Conservation (phyloP, 768 basidiomycete species). For the Calvatia gigantea region DNA sequence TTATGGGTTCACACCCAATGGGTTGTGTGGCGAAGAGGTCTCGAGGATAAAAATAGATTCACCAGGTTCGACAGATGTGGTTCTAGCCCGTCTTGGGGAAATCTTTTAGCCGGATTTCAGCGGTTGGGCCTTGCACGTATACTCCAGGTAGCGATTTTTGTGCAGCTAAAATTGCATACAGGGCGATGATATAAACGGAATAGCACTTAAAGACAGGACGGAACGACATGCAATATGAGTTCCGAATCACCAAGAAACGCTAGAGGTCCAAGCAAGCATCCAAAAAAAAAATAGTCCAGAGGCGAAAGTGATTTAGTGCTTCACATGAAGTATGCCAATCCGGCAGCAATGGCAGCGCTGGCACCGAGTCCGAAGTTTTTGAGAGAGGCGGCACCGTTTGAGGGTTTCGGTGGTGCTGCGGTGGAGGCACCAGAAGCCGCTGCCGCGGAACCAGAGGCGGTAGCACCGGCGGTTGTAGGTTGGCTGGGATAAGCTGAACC, state of each 20-base stretch:
- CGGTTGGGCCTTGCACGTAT: too few species aligned
- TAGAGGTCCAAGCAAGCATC: not conserved
- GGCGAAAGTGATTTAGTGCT: not conserved
- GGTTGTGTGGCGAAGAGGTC: not conserved
- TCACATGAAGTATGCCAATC: constrained; percentile 9
- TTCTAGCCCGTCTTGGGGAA: not conserved
- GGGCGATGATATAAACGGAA: not conserved
- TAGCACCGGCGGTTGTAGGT: constrained; percentile 22
- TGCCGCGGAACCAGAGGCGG: constrained; percentile 22
- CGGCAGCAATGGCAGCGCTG: constrained; percentile 6
- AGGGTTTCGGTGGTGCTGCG: not conserved
- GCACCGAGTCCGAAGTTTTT: not conserved
- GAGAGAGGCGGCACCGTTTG: not conserved
- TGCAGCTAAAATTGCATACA: not conserved
- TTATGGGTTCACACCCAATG: not conserved
- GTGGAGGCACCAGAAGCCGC: constrained; percentile 14
- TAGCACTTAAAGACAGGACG: constrained; percentile 2
- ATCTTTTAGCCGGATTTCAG: not conserved
- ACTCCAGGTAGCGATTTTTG: too few species aligned
- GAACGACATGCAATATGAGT: not conserved
- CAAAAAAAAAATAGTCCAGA: not conserved
- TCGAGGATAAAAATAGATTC: not conserved
- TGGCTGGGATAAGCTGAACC: constrained; percentile 51
- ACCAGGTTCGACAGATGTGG: not conserved
- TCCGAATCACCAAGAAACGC: not conserved